phyloP scores from a whole-genome alignment of 495 filamentous ascomycete species.

The Neurospora pannonica region DNA sequence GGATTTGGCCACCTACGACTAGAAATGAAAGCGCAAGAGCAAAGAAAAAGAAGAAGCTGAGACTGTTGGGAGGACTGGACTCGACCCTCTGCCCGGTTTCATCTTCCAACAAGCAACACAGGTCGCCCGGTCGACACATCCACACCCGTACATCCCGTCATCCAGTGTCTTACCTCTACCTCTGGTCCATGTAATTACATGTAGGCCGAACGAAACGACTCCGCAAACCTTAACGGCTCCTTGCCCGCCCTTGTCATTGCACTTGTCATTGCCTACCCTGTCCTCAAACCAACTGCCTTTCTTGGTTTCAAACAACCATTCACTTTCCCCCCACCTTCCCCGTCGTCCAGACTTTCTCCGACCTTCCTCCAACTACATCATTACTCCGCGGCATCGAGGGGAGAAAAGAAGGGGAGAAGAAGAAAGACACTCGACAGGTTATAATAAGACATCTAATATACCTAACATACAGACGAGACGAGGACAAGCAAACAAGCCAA shows the following conservation, averaged over 20 bases:
- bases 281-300: background rate
- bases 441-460: background rate
- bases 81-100: background rate
- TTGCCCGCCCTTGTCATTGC: background rate
- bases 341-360: background rate
- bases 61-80: background rate
- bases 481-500: background rate
- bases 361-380: background rate
- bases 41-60: background rate
- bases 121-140: background rate
- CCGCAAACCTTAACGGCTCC: background rate
- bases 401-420: background rate
- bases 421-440: background rate
- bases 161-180: background rate
- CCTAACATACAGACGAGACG: background rate
- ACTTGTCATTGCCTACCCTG: background rate
- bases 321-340: background rate
- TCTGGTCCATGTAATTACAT: background rate
- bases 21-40: background rate
- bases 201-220: background rate
- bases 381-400: background rate
- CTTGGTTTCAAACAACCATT: background rate
- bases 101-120: background rate
- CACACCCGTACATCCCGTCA: background rate
- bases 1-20: background rate